Evolutionary conservation across 192 early-diverging fungal genomes (phyloP), one percentile per base, ranked within the genome.

Genomic region (Piromyces sp.): DNA sequence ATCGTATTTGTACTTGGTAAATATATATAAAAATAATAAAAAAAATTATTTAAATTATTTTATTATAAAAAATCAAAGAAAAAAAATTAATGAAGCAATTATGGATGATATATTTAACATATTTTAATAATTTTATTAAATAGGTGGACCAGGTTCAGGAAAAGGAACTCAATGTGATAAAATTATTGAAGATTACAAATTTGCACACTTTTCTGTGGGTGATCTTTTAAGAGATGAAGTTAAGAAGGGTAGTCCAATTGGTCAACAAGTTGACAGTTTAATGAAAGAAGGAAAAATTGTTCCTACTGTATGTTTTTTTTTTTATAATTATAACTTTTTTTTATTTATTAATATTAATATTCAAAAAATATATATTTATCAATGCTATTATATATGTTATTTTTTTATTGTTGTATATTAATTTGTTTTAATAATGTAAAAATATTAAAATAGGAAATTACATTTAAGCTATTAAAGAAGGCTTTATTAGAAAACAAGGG

Each of bases 91-190:
- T n/a, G n/a, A n/a, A n/a, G n/a, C n/a, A n/a, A n/a, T n/a, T n/a
- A n/a, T n/a, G n/a, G n/a, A n/a, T n/a, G n/a, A n/a, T 36, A 36
- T 36, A 36, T 36, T 7, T 36, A 36, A 7, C 4, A 7, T 13
- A 38, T 14, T 14, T 14, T 38, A 38, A 38, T 13, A 13, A 38
- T 14, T 38, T 14, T 13, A 13, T 38, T 5, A 22, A 22, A 51
- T 51, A 86, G 87, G 87, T 36, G 87, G 88, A 26, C 88, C 88
- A n/a, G 88, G 88, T 3, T 88, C 87, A 79, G 87, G 87, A 80
- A 86, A 84, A 68, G 29, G 30, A 26, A 81, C 82, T 29, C 81
- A 87, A 82, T 40, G 79, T 31, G 29, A 84, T 28, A 85, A 83
- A 22, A 80, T 87, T 9, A 38, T 30, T 58, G 36, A 83, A 33